A percentile compares a stretch with the other conserved stretches of the same genome.
phyloP scores from a whole-genome alignment of 2,329 filamentous ascomycete species.

The Rhynchosporium secalis region DNA sequence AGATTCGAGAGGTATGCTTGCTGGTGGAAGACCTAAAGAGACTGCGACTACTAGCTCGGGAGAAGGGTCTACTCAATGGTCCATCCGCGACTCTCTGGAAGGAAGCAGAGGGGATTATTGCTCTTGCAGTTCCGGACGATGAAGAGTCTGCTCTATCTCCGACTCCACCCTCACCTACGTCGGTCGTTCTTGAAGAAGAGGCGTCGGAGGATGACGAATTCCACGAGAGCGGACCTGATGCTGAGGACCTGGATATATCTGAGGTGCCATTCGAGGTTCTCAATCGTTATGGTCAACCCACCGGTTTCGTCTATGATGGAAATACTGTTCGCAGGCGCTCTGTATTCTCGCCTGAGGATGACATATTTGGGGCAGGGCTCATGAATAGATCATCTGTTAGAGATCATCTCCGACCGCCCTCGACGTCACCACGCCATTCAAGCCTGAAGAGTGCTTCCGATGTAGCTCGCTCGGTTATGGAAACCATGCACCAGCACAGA shows the following conservation, averaged over 20 bases:
- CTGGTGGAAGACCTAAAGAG: conserved; percentile 83
- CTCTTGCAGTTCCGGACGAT: conserved; percentile 71
- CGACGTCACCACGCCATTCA: conserved; percentile 31
- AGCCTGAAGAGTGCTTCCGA: conserved; percentile 46
- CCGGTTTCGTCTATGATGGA: conserved; percentile 49
- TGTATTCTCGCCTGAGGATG: conserved; percentile 65
- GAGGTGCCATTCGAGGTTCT: conserved; percentile 49
- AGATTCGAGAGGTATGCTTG: conserved; percentile 77
- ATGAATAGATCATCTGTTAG: conserved; percentile 38
- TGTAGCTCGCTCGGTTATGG: conserved; percentile 60
- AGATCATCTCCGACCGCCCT: conserved; percentile 38
- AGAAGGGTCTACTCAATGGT: conserved; percentile 65
- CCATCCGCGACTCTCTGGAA: conserved; percentile 65
- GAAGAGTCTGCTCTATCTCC: conserved; percentile 47
- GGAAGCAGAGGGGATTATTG: conserved; percentile 84
- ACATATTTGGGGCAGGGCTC: conserved; percentile 55
- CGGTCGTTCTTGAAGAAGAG: conserved; percentile 49
- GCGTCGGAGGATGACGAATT: conserved; percentile 44
- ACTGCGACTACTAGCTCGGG: conserved; percentile 67
- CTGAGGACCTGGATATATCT: conserved; percentile 47
- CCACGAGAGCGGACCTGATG: conserved; percentile 46
- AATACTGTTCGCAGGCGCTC: conserved; percentile 56
- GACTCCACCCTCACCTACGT: conserved; percentile 31
- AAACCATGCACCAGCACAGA: conserved; percentile 59
- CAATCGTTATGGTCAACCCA: conserved; percentile 30